These are phyloP conservation scores for Dryadomyces quercus-mongolicae DNA, from an alignment of 2,329 filamentous ascomycete species.

Conservation along the genomic window DNA sequence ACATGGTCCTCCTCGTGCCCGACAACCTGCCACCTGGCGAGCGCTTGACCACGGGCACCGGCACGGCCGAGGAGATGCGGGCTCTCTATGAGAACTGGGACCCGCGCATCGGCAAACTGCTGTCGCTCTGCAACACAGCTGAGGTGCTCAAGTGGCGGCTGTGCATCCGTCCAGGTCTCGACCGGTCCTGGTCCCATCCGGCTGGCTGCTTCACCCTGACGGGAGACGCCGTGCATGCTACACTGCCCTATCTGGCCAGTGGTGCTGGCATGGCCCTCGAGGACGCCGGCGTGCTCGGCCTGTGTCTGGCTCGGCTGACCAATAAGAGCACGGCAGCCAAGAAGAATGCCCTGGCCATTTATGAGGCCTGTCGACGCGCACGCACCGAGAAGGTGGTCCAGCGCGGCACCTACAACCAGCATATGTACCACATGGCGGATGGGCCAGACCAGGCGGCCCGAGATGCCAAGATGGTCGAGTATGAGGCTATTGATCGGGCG, in stretches of 20 bases:
- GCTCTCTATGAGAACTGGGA: slow-evolving; percentile 24
- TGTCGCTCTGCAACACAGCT: slow-evolving; percentile 24
- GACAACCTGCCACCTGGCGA: slow-evolving; percentile 10
- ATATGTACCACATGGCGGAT: slow-evolving; percentile 12
- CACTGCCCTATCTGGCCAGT: slow-evolving; percentile 35
- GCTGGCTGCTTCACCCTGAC: slow-evolving; percentile 26
- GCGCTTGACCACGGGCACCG: slow-evolving; percentile 15
- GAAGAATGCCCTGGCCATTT: slow-evolving; percentile 5
- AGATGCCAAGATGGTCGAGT: slow-evolving; percentile 5
- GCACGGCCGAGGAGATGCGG: slow-evolving; percentile 22
- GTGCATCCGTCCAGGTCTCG: slow-evolving; percentile 26
- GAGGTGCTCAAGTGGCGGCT: slow-evolving; percentile 35
- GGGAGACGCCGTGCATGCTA: slow-evolving; percentile 33
- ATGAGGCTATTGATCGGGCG: slow-evolving; percentile 1
- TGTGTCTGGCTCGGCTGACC: slow-evolving; percentile 8
- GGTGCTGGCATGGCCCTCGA: slow-evolving; percentile 32
- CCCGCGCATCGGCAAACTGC: slow-evolving; percentile 20
- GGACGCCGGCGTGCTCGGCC: slow-evolving; percentile 23
- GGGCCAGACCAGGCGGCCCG: slow-evolving; percentile 8
- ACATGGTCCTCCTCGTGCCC: slow-evolving; percentile 20
- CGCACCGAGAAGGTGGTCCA: slow-evolving; percentile 9
- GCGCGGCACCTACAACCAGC: slow-evolving; percentile 10
- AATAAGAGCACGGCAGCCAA: slow-evolving; percentile 2
- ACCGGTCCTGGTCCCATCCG: slow-evolving; percentile 27
- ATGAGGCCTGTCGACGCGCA: slow-evolving; percentile 8